Conservation (phyloP, 495 filamentous ascomycete species). For the Penicilliopsis zonata region DNA sequence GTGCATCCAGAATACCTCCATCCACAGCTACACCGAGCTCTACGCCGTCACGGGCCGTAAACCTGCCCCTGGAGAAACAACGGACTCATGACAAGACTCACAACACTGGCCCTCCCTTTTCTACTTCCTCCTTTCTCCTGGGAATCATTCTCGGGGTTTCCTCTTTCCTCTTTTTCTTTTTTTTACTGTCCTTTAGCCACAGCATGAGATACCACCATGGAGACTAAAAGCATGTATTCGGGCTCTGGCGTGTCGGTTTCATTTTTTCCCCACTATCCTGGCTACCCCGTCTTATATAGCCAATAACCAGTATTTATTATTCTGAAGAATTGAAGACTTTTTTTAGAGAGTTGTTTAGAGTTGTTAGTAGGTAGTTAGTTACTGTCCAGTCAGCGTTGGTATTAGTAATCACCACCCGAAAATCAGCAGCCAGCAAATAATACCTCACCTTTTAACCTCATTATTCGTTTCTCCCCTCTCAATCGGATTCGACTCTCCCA, state of each 20-base stretch:
- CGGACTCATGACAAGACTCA: conserved; percentile 2
- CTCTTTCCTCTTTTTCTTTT: conserved; percentile 1
- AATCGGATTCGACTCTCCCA: no score
- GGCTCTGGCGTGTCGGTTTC: conserved; percentile 8
- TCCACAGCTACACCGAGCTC: conserved; percentile 44
- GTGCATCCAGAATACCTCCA: conserved; percentile 36
- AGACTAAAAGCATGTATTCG: conserved; percentile 12
- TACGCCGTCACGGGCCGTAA: conserved; percentile 45
- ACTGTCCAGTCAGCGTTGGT: no score
- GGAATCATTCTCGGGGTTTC: neutral
- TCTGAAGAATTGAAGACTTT: no score
- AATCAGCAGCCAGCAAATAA: no score
- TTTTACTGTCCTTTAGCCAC: conserved; percentile 9
- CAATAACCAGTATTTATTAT: no score
- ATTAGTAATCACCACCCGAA: no score
- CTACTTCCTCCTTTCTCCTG: conserved; percentile 4
- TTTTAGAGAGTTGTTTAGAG: no score
- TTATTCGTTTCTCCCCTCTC: no score
- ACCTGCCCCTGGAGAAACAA: conserved; percentile 19
- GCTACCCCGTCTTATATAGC: no score
- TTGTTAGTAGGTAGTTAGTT: no score
- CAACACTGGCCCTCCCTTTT: neutral
- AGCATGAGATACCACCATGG: conserved; percentile 25
- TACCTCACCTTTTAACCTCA: no score
- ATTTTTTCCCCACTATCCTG: neutral